Evolutionary conservation across 768 basidiomycete species (phyloP).

Genomic region (Leccinum rimulosum): DNA sequence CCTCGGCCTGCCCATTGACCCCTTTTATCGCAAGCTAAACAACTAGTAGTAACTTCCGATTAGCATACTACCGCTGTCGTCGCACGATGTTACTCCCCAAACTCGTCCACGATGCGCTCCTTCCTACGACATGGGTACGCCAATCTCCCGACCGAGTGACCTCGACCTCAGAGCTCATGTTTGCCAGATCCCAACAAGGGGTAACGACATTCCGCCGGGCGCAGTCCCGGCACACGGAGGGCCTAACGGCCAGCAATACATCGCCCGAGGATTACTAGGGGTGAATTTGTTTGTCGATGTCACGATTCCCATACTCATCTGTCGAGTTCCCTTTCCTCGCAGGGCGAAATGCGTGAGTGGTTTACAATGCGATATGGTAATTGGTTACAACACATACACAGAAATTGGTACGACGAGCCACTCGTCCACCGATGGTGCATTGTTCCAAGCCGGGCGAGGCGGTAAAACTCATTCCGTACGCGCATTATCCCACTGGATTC

Average conservation of each 20-base stretch:
- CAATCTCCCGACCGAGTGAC: background rate
- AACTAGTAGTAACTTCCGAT: background rate
- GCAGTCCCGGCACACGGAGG: background rate
- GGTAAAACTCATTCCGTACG: background rate
- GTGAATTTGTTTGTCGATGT: background rate
- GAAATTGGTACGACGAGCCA: background rate
- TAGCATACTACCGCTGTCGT: background rate
- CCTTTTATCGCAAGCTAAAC: background rate
- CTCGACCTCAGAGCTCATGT: background rate
- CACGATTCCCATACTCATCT: background rate
- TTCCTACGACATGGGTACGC: background rate
- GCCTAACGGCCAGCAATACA: background rate
- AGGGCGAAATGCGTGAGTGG: background rate
- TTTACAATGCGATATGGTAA: background rate
- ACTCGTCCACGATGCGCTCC: background rate
- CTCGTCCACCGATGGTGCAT: background rate
- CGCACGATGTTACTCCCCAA: background rate
- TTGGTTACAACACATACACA: background rate
- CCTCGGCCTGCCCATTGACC: background rate
- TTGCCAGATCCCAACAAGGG: background rate
- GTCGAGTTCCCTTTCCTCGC: background rate
- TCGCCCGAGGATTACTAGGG: background rate
- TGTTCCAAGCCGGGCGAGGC: background rate
- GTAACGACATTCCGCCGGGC: background rate
- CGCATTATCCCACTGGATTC: background rate